Percentiles rank a stretch among this genome's conserved stretches.
Evolutionary conservation across 2,329 filamentous ascomycete species (phyloP).

Genomic region (Colletotrichum tropicale): DNA sequence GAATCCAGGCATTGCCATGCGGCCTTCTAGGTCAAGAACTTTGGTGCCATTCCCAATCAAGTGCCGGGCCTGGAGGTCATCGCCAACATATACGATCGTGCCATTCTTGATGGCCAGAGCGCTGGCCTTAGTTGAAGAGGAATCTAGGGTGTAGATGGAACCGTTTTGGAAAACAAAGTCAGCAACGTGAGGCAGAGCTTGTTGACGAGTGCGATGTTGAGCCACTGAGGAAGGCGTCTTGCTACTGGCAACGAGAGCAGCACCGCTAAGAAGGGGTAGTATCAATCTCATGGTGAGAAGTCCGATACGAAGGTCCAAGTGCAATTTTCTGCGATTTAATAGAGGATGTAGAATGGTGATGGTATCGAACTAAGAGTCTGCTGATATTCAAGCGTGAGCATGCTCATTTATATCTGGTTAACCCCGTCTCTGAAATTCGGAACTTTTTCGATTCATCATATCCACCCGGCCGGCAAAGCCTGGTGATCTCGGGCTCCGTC

Average conservation of each 20-base stretch:
- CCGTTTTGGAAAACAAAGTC: slow-evolving; percentile 30
- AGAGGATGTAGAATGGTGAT: not conserved
- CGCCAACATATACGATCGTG: slow-evolving; percentile 25
- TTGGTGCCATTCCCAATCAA: slow-evolving; percentile 27
- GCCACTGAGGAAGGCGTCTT: not conserved
- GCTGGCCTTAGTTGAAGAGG: slow-evolving; percentile 5
- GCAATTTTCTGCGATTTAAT: not conserved
- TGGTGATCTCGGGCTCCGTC: not conserved
- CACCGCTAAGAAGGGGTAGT: not conserved
- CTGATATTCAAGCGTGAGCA: not conserved
- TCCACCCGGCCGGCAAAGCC: fast-evolving
- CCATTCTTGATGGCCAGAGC: slow-evolving; percentile 26
- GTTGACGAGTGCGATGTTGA: not conserved
- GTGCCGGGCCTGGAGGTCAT: slow-evolving; percentile 14
- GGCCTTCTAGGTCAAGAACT: slow-evolving; percentile 28
- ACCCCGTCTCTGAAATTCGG: not conserved
- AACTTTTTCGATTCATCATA: not conserved
- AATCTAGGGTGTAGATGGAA: slow-evolving; percentile 28
- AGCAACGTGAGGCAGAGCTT: not conserved
- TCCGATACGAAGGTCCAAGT: not conserved
- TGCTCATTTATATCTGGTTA: not conserved
- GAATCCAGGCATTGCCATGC: slow-evolving; percentile 32
- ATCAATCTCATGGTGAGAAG: not conserved
- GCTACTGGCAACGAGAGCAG: not conserved
- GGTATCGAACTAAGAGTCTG: not conserved